Conservation (phyloP, 2,329 filamentous ascomycete genomes). For the Aspergillus glaucus region DNA sequence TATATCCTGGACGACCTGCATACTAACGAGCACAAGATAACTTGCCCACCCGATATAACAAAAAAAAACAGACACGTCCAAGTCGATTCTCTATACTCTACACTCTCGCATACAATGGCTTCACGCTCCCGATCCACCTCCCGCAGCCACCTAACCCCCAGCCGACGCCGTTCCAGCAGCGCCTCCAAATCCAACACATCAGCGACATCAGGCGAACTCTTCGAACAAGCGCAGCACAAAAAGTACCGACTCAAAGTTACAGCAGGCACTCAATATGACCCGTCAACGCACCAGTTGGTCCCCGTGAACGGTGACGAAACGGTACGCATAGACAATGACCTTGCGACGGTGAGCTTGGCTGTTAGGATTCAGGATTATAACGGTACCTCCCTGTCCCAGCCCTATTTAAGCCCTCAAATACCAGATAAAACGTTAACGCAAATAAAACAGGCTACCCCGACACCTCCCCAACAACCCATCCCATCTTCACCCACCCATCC, state of each 20-base stretch:
- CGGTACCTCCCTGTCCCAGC: constrained; percentile 17
- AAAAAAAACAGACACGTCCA: neutral
- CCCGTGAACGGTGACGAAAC: constrained; percentile 65
- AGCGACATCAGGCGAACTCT: neutral
- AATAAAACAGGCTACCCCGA: constrained; percentile 58
- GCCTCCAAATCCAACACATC: neutral
- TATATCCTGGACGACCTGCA: too few relatives aligned
- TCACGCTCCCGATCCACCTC: neutral
- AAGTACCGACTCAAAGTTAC: constrained; percentile 72
- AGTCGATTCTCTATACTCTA: neutral
- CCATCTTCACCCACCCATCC: constrained; percentile 68
- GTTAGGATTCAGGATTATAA: constrained; percentile 65
- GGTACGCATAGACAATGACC: constrained; percentile 56
- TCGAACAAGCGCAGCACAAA: neutral
- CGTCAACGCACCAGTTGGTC: constrained; percentile 63
- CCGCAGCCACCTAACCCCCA: neutral
- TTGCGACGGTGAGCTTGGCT: constrained; percentile 62
- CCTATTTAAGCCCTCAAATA: neutral
- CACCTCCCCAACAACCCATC: constrained; percentile 60
- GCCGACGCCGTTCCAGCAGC: neutral
- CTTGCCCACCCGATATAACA: neutral
- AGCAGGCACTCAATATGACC: constrained; percentile 70
- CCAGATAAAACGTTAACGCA: too few relatives aligned
- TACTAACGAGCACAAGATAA: too few relatives aligned
- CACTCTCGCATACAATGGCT: neutral